Conservation (phyloP, 176 grass and related monocot genomes). For the Bromus sterilis region DNA sequence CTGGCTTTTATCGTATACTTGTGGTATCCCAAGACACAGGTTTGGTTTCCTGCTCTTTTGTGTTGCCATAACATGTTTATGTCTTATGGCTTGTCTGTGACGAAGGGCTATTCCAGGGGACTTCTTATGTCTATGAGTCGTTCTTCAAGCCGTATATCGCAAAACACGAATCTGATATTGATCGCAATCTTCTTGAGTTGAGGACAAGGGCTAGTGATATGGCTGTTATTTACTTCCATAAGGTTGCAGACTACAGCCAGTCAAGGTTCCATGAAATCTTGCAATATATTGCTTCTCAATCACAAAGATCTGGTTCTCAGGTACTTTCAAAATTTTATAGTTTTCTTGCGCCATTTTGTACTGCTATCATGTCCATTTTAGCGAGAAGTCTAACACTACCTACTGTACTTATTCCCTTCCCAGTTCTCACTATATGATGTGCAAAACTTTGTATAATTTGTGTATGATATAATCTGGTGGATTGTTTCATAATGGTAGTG, state of each 20-base stretch:
- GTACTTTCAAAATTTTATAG: conserved; percentile 10
- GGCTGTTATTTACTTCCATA: conserved; percentile 51
- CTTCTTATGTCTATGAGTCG: conserved; percentile 74
- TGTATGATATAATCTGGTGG: neutral
- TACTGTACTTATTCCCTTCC: neutral
- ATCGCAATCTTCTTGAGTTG: conserved; percentile 69
- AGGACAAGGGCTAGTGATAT: conserved; percentile 54
- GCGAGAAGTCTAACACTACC: neutral
- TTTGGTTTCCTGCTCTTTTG: conserved; percentile 11
- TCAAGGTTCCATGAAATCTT: conserved; percentile 76
- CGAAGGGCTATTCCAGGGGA: conserved; percentile 50
- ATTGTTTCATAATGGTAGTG: neutral
- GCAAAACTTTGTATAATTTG: neutral
- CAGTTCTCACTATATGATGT: neutral
- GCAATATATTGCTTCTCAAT: conserved; percentile 74
- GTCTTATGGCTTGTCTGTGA: neutral
- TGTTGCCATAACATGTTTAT: neutral
- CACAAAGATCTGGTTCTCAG: conserved; percentile 29
- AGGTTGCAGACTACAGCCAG: conserved; percentile 54
- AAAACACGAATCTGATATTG: conserved; percentile 83
- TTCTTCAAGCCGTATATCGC: conserved; percentile 76
- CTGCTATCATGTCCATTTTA: neutral
- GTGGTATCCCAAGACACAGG: conserved; percentile 86
- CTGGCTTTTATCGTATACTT: conserved; percentile 85
- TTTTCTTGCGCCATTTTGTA: neutral